phyloP scores from a whole-genome alignment of 2,329 filamentous ascomycete species.

The Trichoderma breve region DNA sequence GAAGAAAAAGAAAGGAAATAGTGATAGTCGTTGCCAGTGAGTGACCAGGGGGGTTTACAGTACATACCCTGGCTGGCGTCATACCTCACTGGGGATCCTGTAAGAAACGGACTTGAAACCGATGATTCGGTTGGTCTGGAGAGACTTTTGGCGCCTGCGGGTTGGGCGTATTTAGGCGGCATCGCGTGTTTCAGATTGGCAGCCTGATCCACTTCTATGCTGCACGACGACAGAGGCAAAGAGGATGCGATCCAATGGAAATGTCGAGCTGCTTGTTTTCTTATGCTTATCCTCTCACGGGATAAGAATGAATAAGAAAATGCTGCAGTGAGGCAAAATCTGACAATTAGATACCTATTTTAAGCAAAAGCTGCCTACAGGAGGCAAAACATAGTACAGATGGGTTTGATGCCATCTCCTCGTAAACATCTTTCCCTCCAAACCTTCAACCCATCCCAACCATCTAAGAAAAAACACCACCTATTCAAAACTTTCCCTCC shows the following conservation, averaged over 20 bases:
- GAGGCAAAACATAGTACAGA: too few relatives aligned
- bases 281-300: not conserved
- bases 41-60: not conserved
- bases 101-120: not conserved
- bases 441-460: not conserved
- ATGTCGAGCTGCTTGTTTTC: not conserved
- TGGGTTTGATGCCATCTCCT: too few relatives aligned
- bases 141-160: not conserved
- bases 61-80: not conserved
- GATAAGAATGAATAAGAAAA: not conserved
- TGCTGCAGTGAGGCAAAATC: not conserved
- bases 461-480: not conserved
- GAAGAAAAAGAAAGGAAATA: slow-evolving; percentile 2
- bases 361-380: not conserved
- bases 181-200: slow-evolving; percentile 11
- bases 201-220: slow-evolving; percentile 7
- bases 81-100: not conserved
- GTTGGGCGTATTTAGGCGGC: not conserved
- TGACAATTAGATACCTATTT: not conserved
- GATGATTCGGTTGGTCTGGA: not conserved
- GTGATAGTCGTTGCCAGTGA: slow-evolving; percentile 5
- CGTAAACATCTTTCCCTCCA: not conserved
- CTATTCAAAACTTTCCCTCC: not conserved
- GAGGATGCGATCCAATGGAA: not conserved
- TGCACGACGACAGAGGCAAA: not conserved